Evolutionary conservation across 768 basidiomycete species (phyloP).

Genomic region (Favolaschia claudopus): DNA sequence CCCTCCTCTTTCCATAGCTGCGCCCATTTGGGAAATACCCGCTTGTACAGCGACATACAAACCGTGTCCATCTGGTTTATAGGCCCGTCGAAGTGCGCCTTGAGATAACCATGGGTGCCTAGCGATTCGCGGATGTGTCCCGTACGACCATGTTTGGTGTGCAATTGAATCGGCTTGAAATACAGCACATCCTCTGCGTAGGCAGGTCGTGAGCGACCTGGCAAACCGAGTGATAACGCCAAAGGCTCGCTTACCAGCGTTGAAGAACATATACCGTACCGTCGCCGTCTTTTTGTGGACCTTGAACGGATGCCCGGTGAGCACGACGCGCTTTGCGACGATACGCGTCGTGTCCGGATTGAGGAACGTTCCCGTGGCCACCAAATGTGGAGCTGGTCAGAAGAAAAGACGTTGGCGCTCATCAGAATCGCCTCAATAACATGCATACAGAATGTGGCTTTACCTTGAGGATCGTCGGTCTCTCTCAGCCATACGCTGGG

Average conservation of each 20-base stretch:
- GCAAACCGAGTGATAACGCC: constrained; percentile 15
- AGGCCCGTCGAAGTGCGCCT: constrained; percentile 93
- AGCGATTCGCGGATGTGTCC: constrained; percentile 93
- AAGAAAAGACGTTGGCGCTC: background rate
- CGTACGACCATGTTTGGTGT: constrained; percentile 88
- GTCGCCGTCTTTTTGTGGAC: constrained; percentile 98
- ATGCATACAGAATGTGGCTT: constrained; percentile 29
- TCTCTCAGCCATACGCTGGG: constrained; percentile 82
- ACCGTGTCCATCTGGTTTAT: constrained; percentile 97
- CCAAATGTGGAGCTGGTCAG: constrained; percentile 74
- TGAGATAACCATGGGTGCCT: constrained; percentile 98
- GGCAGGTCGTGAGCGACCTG: constrained; percentile 7
- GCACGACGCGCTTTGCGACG: constrained; percentile 90
- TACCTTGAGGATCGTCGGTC: constrained; percentile 71
- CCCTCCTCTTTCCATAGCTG: constrained; percentile 52
- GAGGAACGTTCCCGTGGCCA: constrained; percentile 89
- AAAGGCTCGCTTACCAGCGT: constrained; percentile 60
- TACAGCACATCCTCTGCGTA: constrained; percentile 83
- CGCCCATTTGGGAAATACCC: constrained; percentile 91
- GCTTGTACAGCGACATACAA: constrained; percentile 95
- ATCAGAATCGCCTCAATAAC: background rate
- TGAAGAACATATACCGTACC: constrained; percentile 99
- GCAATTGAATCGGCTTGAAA: constrained; percentile 91
- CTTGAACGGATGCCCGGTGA: constrained; percentile 97
- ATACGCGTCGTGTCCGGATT: constrained; percentile 91